Evolutionary conservation across 2,329 filamentous ascomycete species (phyloP), one percentile per base, ranked within the genome.

Genomic region (Thelonectria rubi): DNA sequence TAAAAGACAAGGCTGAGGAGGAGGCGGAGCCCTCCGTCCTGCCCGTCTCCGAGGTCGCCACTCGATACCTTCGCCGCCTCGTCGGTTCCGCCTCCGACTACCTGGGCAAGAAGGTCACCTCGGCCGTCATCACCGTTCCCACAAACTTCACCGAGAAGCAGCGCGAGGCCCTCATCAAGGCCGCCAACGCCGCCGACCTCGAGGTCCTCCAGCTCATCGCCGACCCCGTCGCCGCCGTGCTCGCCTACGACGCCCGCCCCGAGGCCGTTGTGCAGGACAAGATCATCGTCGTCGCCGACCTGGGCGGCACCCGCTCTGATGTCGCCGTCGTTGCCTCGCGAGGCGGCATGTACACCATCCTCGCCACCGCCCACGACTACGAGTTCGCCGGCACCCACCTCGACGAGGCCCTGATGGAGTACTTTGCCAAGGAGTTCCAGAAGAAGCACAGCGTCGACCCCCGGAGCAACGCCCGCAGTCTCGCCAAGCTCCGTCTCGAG

Each of bases 361-460:
- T 99, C 60, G 93, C 95, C 18, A 97, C 94, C 12, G 88, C 91
- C 30, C 95, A 98, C 82, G 95, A 99, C 83, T 97, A 97, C 80
- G 94, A 98, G 75, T 91, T 94, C 69, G 89, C 92, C 58, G 95
- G 95, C 74, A 85, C 88, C 37, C 89, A 93, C 68, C 85, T 99
- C 59, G 95, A 99, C 82, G 87, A 95, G 77, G 91, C 94, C 51
- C 85, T 99, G 61, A 91, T 97, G 76, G 94, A 99, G 77, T 90
- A 97, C 84, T 97, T 98, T 72, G 91, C 94, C 71, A 99, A 99
- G 85, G 95, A 99, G 80, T 99, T 99, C 81, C 86, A 95, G 75
- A 98, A 99, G 87, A 97, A 97, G 86, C 88, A 98, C 86, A 90
- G 89, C 81, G 87, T 87, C 60, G 95, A 98, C 78, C 95, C 95